phyloP scores from a whole-genome alignment of 108 stramenopile species.

The Fragilaria radians region DNA sequence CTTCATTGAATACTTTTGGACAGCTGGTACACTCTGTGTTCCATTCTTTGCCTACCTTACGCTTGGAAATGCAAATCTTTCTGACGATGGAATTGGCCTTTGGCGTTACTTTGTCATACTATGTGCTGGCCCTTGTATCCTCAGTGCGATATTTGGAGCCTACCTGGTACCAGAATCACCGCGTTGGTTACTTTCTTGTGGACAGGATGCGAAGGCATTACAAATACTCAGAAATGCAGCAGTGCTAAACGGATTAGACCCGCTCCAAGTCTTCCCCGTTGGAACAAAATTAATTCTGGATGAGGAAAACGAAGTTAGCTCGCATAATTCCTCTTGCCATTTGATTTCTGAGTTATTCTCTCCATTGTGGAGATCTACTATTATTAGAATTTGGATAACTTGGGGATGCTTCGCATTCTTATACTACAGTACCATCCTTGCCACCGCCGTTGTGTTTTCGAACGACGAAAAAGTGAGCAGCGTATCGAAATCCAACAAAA shows the following conservation, averaged over 20 bases:
- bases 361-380: conserved; percentile 33
- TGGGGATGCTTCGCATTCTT: conserved; percentile 31
- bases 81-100: not conserved
- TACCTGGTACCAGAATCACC: conserved; percentile 67
- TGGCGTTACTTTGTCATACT: conserved; percentile 54
- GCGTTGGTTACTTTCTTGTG: conserved; percentile 33
- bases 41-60: conserved; percentile 51
- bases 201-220: conserved; percentile 26
- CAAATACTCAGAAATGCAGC: conserved; percentile 19
- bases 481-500: conserved; percentile 15
- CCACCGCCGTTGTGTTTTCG: conserved; percentile 24
- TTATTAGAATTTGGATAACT: conserved; percentile 24
- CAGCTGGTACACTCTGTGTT: conserved; percentile 47
- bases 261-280: conserved; percentile 15
- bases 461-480: not conserved
- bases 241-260: conserved; percentile 14
- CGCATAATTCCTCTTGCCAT: too few species aligned
- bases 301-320: conserved; percentile 11
- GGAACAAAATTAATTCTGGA: conserved; percentile 7
- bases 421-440: conserved; percentile 32
- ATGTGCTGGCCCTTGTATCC: conserved; percentile 55
- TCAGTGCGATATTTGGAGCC: conserved; percentile 25
- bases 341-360: conserved; percentile 29
- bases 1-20: conserved; percentile 67
- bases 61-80: conserved; percentile 4